These are phyloP conservation scores for Tuber melanosporum DNA, from an alignment of 495 filamentous ascomycete species.

Conservation along the genomic window DNA sequence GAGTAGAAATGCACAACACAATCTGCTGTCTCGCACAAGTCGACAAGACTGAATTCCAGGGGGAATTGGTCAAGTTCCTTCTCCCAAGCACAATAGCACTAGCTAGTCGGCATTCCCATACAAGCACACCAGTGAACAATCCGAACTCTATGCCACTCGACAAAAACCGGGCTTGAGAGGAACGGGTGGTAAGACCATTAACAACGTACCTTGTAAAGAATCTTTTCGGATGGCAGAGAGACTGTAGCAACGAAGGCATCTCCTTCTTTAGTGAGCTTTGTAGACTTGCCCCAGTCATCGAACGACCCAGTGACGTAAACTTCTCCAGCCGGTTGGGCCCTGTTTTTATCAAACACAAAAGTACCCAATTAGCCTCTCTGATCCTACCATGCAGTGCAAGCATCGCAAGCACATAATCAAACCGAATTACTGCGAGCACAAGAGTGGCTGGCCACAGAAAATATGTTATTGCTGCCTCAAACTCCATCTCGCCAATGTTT, in stretches of 20 bases:
- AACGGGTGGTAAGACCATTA: neutral
- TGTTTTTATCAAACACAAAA: constrained; percentile 19
- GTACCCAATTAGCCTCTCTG: constrained; percentile 24
- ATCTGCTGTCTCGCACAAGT: neutral
- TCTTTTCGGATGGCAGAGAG: constrained; percentile 62
- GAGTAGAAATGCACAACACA: neutral
- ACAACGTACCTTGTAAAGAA: constrained; percentile 59
- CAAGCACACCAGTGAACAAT: neutral
- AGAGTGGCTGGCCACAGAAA: neutral
- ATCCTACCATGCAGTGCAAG: neutral
- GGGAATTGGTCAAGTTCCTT: neutral
- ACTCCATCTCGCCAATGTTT: neutral
- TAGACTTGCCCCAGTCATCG: constrained; percentile 83
- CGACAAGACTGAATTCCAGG: neutral
- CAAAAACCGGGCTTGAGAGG: constrained; percentile 1
- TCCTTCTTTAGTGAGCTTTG: constrained; percentile 67
- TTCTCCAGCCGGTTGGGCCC: constrained; percentile 47
- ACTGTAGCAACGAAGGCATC: constrained; percentile 72
- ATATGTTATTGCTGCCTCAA: constrained; percentile 1
- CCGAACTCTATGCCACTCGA: neutral
- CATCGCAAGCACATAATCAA: constrained; percentile 16
- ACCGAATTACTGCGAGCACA: constrained; percentile 17
- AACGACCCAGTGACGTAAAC: constrained; percentile 96
- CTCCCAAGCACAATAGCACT: neutral
- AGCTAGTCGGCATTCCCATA: neutral